These are phyloP conservation scores for Aspergillus fijiensis DNA, from an alignment of 2,329 filamentous ascomycete species.

Conservation along the genomic window DNA sequence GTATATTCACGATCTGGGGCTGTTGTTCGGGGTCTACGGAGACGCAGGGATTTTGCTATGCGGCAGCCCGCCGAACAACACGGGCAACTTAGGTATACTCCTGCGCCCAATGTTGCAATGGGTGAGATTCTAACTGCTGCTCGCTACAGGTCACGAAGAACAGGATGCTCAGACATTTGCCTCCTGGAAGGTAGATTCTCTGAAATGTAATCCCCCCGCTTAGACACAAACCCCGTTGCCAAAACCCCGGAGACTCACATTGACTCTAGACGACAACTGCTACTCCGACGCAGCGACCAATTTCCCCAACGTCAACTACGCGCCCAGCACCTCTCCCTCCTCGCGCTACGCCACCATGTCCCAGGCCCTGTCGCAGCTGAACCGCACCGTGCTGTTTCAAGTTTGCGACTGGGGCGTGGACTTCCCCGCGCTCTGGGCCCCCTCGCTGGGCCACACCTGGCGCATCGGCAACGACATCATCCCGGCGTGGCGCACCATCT, in stretches of 20 bases:
- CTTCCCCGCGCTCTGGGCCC: constrained; percentile 51
- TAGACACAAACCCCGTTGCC: too few relatives aligned
- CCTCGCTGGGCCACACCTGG: constrained; percentile 50
- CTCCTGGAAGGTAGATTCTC: constrained; percentile 42
- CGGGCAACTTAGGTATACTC: constrained; percentile 37
- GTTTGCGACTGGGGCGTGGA: constrained; percentile 57
- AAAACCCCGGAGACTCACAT: neutral
- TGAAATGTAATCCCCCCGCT: constrained; percentile 47
- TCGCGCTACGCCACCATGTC: constrained; percentile 51
- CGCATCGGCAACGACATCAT: constrained; percentile 57
- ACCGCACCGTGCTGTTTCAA: constrained; percentile 50
- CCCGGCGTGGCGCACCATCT: constrained; percentile 53
- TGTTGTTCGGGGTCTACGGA: constrained; percentile 48
- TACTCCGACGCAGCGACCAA: constrained; percentile 43
- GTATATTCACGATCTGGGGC: constrained; percentile 41
- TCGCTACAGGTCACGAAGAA: constrained; percentile 41
- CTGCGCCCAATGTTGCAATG: neutral
- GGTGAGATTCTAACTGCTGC: too few relatives aligned
- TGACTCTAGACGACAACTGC: constrained; percentile 48
- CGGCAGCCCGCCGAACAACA: constrained; percentile 29
- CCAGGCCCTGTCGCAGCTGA: constrained; percentile 38
- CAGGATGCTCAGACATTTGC: constrained; percentile 41
- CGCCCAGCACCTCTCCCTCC: constrained; percentile 41
- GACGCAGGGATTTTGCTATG: constrained; percentile 47
- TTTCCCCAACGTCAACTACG: constrained; percentile 46